phyloP scores from a whole-genome alignment of 108 stramenopile species.

The Cyclotella kingstonii region DNA sequence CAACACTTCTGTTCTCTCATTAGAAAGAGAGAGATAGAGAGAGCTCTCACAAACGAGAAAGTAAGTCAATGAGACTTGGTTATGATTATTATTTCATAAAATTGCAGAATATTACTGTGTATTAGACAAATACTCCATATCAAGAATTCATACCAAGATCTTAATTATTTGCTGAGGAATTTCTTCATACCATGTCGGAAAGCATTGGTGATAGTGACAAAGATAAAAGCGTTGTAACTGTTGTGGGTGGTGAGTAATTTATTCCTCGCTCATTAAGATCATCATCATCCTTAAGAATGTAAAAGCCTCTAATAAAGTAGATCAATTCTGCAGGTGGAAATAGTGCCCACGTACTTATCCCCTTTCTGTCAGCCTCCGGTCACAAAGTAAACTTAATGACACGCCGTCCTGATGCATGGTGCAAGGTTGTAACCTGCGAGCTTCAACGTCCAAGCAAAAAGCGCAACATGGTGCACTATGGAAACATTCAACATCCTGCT shows the following conservation, averaged over 20 bases:
- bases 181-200: too few relatives aligned
- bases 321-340: constrained; percentile 30
- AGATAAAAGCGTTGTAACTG: constrained; percentile 11
- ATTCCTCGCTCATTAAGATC: neutral
- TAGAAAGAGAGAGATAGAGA: too few relatives aligned
- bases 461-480: constrained; percentile 19
- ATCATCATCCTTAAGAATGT: neutral
- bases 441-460: constrained; percentile 34
- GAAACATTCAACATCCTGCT: constrained; percentile 23
- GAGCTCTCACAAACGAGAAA: too few relatives aligned
- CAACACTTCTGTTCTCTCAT: too few relatives aligned
- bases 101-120: too few relatives aligned
- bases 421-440: constrained; percentile 26
- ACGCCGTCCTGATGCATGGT: constrained; percentile 40
- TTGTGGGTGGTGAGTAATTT: constrained; percentile 17
- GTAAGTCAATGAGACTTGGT: too few relatives aligned
- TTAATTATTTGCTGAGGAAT: too few relatives aligned
- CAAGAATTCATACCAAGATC: too few relatives aligned
- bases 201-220: constrained; percentile 1
- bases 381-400: constrained; percentile 49
- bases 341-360: constrained; percentile 48
- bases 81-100: too few relatives aligned
- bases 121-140: too few relatives aligned
- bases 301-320: neutral
- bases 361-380: constrained; percentile 33